Base-by-base conservation (phyloP, 2,329 filamentous ascomycete genomes). In the Ceratocystis eucalypticola region DNA sequence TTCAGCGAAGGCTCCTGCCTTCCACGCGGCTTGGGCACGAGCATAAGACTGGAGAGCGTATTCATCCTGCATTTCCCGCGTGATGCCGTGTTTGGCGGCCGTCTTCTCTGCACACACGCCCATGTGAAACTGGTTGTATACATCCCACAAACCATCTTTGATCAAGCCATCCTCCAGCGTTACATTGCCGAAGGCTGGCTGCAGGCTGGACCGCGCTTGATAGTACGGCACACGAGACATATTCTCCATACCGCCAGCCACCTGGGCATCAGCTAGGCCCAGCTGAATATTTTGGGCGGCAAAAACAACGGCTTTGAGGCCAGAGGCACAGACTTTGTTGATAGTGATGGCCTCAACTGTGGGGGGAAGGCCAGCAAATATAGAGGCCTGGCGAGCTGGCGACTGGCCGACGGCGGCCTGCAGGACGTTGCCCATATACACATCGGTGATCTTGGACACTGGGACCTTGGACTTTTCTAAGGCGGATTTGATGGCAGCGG, bases 61-160 rank as follows among this genome's bases (percentile, higher is more conserved):
- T 70, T 88, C 82, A 72, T 99, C 94, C 78, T 99, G 94, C 74
- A 89, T 85, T 76, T 96, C 85, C 15, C 94, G 81, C 7, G 88
- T 87, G 69, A 99, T 83, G 0, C 82, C 79, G 76, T 90, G 83
- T 72, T 92, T 93, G 80, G 96, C 96, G 61, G 89, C 94, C 1
- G 93, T 96, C 71, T 88, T 90, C 79, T 99, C 94, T 17, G 92
- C 92, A 74, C 94, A 99, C 71, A 94, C 91, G 55, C 94, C 94
- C 94, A 99, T 99, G 77, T 97, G 94, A 73, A 96, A 88, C 74
- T 96, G 84, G 75, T 96, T 91, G 77, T 96, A 99, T 15, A 96
- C 93, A 74, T 99, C 94, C 80, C 91, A 96, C 69, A 99, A 78
- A 0, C 94, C 94, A 73, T 99, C 94, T 76, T 94, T 94, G 74